These are phyloP conservation scores for Hyphopichia khmerensis DNA, from an alignment of 1,139 yeast genomes.

Conservation along the genomic window DNA sequence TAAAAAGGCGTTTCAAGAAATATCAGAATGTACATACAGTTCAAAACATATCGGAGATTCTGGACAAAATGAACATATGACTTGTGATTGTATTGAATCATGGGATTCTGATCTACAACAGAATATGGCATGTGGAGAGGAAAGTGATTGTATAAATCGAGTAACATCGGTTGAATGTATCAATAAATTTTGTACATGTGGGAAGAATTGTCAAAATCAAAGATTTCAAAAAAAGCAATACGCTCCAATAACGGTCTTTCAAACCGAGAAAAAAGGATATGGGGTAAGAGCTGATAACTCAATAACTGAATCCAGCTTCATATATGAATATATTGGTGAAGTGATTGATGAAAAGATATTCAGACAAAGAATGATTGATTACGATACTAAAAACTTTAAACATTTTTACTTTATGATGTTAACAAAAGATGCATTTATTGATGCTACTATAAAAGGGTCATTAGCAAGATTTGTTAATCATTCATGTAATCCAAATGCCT, in stretches of 20 bases:
- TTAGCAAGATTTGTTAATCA: slow-evolving; percentile 92
- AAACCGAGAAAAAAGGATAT: slow-evolving; percentile 82
- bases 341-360: slow-evolving; percentile 78
- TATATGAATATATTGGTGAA: slow-evolving; percentile 93
- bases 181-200: slow-evolving; percentile 71
- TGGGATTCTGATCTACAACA: slow-evolving; percentile 32
- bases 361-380: slow-evolving; percentile 68
- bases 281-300: slow-evolving; percentile 73
- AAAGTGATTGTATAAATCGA: slow-evolving; percentile 87
- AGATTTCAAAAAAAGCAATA: slow-evolving; percentile 77
- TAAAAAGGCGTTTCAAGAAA: slow-evolving; percentile 48
- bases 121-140: slow-evolving; percentile 81
- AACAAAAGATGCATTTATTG: slow-evolving; percentile 88
- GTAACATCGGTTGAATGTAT: slow-evolving; percentile 91
- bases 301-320: slow-evolving; percentile 64
- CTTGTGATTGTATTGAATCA: slow-evolving; percentile 77
- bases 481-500: slow-evolving; percentile 92
- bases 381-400: slow-evolving; percentile 67
- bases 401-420: slow-evolving; percentile 98
- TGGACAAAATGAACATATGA: slow-evolving; percentile 73
- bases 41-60: slow-evolving; percentile 61
- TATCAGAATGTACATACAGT: slow-evolving; percentile 62
- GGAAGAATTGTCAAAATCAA: slow-evolving; percentile 79
- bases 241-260: slow-evolving; percentile 72
- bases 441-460: slow-evolving; percentile 87